Evolutionary conservation across 768 basidiomycete genomes (phyloP).

Genomic region (Podaxis mareebaensis): DNA sequence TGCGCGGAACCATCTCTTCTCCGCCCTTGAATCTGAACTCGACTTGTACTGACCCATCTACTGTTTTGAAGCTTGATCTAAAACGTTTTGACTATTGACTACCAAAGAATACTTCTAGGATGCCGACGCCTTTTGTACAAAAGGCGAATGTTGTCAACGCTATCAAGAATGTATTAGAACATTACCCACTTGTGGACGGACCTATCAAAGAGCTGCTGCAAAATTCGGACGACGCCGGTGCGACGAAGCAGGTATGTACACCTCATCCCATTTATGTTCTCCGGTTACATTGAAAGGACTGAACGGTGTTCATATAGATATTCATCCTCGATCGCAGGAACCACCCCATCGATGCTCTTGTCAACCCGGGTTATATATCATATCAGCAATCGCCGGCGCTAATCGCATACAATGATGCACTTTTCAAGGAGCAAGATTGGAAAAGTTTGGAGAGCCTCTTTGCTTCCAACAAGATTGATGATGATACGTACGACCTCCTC

Average conservation of each 20-base stretch:
- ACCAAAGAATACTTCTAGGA: not conserved
- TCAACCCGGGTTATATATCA: conserved; percentile 25
- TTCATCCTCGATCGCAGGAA: conserved; percentile 41
- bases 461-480: conserved; percentile 43
- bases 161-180: conserved; percentile 32
- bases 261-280: not conserved
- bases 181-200: conserved; percentile 44
- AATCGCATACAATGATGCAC: conserved; percentile 44
- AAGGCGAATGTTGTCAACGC: not conserved
- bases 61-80: not conserved
- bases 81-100: not conserved
- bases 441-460: conserved; percentile 39
- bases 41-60: not conserved
- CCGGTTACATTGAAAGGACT: too few relatives aligned
- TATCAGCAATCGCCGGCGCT: conserved; percentile 41
- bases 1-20: too few relatives aligned
- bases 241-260: conserved; percentile 37
- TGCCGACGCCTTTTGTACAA: conserved; percentile 6
- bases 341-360: conserved; percentile 26
- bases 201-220: conserved; percentile 45
- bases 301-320: conserved; percentile 26
- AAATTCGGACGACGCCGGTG: conserved; percentile 51
- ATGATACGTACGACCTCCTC: conserved; percentile 36
- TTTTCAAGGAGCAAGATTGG: conserved; percentile 43
- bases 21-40: too few relatives aligned